Base-by-base conservation (phyloP, 371 early-diverging fungal genomes). In the Ecytonucleospora hepatopenaei region DNA sequence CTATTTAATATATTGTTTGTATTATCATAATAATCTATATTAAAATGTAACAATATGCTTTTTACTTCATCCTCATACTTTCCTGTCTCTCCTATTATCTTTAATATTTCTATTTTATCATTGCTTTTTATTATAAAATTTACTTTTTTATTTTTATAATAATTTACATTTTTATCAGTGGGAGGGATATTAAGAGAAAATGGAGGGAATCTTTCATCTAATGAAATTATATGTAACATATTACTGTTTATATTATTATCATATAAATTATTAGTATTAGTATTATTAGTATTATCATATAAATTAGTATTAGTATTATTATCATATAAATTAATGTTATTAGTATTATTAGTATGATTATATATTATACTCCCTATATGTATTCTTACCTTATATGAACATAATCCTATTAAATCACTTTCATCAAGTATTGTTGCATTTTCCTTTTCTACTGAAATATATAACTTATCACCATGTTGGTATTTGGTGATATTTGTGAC, bases 401-500 rank as follows among this genome's bases (percentile, higher is more conserved):
- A 19, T 66, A 72, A 23, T 64, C 35, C 16, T 62, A 15, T 34
- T n/a, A 26, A 2, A 34, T 62, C 17, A 51, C 59, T 28, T 47
- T 65, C 54, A 68, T 66, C 51, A 59, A 62, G 21, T 66, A 73
- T 73, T 35, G 68, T 67, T 12, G 68, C 69, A 60, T 72, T 48
- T 54, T 62, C 62, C 23, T 59, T 69, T 0, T 51, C 34, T n/a
- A n/a, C n/a, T 27, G 65, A 57, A 12, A 72, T 47, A 65, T 65
- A 72, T 15, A 75, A 72, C 46, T 67, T 63, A 35, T 76, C 76
- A 40, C 73, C 73, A 64, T 67, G 51, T 23, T 73, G 32, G 12
- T 68, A 69, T 27, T 73, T 59, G 59, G 72, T 76, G 58, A 76
- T 66, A 48, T 73, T 58, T 48, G 31, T 57, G 8, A 17, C 59